Evolutionary conservation across 2,329 filamentous ascomycete genomes (phyloP).

Genomic region (Mycocentrospora acerina): DNA sequence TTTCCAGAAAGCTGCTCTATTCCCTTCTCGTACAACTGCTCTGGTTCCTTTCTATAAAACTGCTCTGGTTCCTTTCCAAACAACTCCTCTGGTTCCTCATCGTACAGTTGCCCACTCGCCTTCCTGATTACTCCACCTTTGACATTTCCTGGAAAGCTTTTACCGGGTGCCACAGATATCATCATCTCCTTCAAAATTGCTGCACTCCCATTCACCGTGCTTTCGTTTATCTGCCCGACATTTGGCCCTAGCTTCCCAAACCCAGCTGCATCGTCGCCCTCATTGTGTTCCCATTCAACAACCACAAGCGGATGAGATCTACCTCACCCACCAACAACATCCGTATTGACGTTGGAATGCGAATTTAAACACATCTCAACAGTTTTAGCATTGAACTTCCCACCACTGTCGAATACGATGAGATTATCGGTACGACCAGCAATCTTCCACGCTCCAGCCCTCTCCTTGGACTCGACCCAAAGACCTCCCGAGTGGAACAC

Average conservation of each 20-base stretch:
- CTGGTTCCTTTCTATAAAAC: neutral
- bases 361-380: slow-evolving; percentile 2
- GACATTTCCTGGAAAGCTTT: slow-evolving; percentile 5
- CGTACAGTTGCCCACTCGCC: slow-evolving; percentile 4
- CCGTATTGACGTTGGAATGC: slow-evolving; percentile 1
- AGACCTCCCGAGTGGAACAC: slow-evolving; percentile 27
- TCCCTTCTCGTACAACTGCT: too few relatives aligned
- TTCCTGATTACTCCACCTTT: slow-evolving; percentile 4
- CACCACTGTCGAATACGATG: slow-evolving; percentile 54
- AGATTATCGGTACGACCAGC: slow-evolving; percentile 47
- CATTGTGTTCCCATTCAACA: slow-evolving; percentile 7
- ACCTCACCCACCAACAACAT: slow-evolving; percentile 9
- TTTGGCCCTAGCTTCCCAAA: neutral
- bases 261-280: neutral
- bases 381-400: slow-evolving; percentile 43
- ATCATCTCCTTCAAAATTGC: slow-evolving; percentile 1
- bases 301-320: slow-evolving; percentile 7
- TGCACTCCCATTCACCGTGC: neutral
- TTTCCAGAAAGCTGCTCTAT: too few relatives aligned
- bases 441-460: slow-evolving; percentile 16
- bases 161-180: slow-evolving; percentile 2
- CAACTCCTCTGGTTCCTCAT: too few relatives aligned
- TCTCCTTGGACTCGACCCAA: slow-evolving; percentile 5
- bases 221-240: slow-evolving; percentile 7
- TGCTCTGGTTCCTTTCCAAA: too few relatives aligned